Base-by-base conservation (phyloP, 257 asterid species). In the Solanum lycopersicoides region DNA sequence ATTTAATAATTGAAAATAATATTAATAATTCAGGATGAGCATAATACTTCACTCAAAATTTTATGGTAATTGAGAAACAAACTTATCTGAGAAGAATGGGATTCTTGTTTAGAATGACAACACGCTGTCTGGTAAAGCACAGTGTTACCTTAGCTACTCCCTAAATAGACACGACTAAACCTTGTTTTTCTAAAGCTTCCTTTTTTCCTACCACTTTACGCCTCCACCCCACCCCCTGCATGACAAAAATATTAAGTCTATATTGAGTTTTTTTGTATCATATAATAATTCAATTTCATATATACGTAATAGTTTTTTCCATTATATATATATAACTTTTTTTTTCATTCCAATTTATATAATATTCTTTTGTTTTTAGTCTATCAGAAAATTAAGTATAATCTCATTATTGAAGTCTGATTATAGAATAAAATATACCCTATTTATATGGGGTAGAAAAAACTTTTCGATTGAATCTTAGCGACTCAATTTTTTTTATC, bases 81-180 rank as follows among this genome's bases (percentile, higher is more conserved):
- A 32, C 15, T 72, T 59, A 41, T n/a, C 39, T 71, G 35, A 76
- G 73, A 82, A 82, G 84, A 82, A 88, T 77, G 30, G 28, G 88
- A 80, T 69, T 86, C 89, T 87, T 87, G 42, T 59, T 87, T 60
- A 45, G 91, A 88, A 88, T 89, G 95, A 93, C 95, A 88, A 88
- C 90, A 91, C 93, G 83, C 88, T 91, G 92, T 53, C 56, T 2
- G 69, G 69, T 30, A 30, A 30, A 80, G 44, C 6, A 50, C 69
- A 30, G 85, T 80, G 85, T 50, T 80, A 47, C 69, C 85, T 80
- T 47, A 80, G 85, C 83, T 88, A 84, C 47, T 23, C 63, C 80
- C 65, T 79, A 42, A 18, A 59, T 11, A 45, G 42, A 59, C 21
- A 6, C 34, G 32, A 60, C 11, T 35, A 87, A 63, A 68, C 42